Percentiles rank a stretch among this genome's conserved stretches.
Conservation (phyloP, 2,329 filamentous ascomycete species). For the Didymella lethalis region DNA sequence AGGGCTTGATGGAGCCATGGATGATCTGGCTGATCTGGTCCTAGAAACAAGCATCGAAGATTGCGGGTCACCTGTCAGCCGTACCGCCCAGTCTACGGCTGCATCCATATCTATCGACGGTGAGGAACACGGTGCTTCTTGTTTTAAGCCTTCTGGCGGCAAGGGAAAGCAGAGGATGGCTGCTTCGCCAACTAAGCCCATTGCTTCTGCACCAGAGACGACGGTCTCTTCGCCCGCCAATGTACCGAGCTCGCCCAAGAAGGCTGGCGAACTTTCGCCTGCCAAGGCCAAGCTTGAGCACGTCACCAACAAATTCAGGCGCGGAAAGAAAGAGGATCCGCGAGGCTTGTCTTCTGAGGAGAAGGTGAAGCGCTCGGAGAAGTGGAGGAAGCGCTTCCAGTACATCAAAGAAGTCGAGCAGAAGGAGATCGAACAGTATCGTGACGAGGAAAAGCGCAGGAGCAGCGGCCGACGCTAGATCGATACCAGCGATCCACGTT, state of each 20-base stretch:
- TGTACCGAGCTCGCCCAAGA: slow-evolving; percentile 44
- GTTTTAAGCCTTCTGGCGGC: slow-evolving; percentile 40
- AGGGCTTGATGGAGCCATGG: slow-evolving; percentile 51
- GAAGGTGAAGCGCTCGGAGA: slow-evolving; percentile 45
- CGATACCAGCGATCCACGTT: neutral
- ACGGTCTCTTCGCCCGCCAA: slow-evolving; percentile 37
- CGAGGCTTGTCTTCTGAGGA: slow-evolving; percentile 49
- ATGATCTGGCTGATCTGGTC: slow-evolving; percentile 47
- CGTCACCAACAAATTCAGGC: slow-evolving; percentile 55
- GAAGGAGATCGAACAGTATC: slow-evolving; percentile 40
- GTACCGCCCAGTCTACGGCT: slow-evolving; percentile 12
- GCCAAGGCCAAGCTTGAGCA: slow-evolving; percentile 58
- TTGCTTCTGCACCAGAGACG: slow-evolving; percentile 24
- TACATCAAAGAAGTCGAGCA: slow-evolving; percentile 42
- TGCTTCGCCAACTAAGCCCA: slow-evolving; percentile 35
- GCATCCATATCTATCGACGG: slow-evolving; percentile 17
- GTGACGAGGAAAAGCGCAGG: slow-evolving; percentile 15
- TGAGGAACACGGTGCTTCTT: slow-evolving; percentile 39
- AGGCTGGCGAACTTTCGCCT: slow-evolving; percentile 51
- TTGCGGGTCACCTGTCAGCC: slow-evolving; percentile 16
- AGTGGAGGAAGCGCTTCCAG: slow-evolving; percentile 49
- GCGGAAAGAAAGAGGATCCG: slow-evolving; percentile 49
- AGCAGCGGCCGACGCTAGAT: slow-evolving; percentile 14
- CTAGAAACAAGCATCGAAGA: slow-evolving; percentile 30
- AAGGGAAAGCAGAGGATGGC: slow-evolving; percentile 45